Evolutionary conservation across 805 yeast genomes (phyloP).

Genomic region (Candida multigemmis): DNA sequence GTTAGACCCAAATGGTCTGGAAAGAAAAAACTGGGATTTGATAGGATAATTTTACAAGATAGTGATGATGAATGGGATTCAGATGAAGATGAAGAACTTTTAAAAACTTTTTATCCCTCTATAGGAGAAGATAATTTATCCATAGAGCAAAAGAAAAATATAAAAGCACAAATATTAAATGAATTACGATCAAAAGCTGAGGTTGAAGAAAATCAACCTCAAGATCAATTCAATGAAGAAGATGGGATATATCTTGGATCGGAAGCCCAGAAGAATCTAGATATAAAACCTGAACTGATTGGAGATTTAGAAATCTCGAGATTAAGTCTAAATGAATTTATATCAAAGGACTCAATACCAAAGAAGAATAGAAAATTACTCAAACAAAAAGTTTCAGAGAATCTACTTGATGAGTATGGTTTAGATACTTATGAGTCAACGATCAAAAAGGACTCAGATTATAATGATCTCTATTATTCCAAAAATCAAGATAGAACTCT

Average conservation of each 20-base stretch:
- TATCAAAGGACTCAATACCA: constrained; percentile 9
- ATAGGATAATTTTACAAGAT: constrained; percentile 10
- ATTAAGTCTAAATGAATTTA: constrained; percentile 13
- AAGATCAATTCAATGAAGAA: constrained; percentile 6
- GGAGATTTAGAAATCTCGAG: constrained; percentile 2
- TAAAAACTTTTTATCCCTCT: constrained; percentile 31
- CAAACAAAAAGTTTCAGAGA: constrained; percentile 17
- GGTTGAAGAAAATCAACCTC: constrained; percentile 5
- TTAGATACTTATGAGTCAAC: constrained; percentile 20
- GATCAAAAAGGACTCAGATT: constrained; percentile 16
- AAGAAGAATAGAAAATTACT: constrained; percentile 20
- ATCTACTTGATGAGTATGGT: constrained; percentile 31
- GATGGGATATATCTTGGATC: constrained; percentile 33
- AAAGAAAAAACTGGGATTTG: constrained; percentile 11
- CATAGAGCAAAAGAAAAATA: constrained; percentile 23
- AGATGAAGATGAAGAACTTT: constrained; percentile 29
- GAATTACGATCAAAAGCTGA: constrained; percentile 9
- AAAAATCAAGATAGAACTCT: constrained; percentile 10
- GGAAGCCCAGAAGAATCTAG: constrained; percentile 2
- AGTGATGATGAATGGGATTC: constrained; percentile 33
- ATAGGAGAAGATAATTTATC: constrained; percentile 23
- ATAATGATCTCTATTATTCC: constrained; percentile 11
- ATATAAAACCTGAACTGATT: constrained; percentile 2
- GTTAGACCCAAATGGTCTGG: constrained; percentile 24
- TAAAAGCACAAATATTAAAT: constrained; percentile 24